Evolutionary conservation across 179 eudicot genomes (phyloP).

Genomic region (Amaranthus tricolor): DNA sequence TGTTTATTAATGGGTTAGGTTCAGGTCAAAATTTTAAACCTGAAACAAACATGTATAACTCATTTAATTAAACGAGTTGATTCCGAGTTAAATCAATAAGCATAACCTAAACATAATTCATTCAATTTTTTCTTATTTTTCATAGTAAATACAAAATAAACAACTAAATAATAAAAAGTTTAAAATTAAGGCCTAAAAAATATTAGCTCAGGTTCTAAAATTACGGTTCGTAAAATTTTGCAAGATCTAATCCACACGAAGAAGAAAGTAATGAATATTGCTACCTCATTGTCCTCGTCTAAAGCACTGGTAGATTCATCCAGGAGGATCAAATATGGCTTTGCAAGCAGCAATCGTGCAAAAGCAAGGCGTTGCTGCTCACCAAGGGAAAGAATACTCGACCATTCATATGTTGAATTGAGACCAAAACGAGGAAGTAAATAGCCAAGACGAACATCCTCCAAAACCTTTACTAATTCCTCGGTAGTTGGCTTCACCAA

Average conservation of each 20-base stretch:
- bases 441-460: conserved; percentile 88
- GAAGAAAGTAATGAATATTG: conserved; percentile 10
- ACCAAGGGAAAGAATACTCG: conserved; percentile 91
- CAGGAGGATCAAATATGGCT: conserved; percentile 71
- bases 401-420: conserved; percentile 78
- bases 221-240: not conserved
- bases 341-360: conserved; percentile 87
- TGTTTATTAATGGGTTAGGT: too few species aligned
- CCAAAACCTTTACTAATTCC: conserved; percentile 61
- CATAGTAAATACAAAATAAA: too few species aligned
- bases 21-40: too few species aligned
- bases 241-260: not conserved
- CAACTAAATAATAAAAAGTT: too few species aligned
- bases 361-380: conserved; percentile 99
- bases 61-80: too few species aligned
- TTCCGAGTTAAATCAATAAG: too few species aligned
- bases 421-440: conserved; percentile 68
- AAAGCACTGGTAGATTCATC: conserved; percentile 98
- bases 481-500: conserved; percentile 60
- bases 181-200: not conserved
- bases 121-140: too few species aligned
- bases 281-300: conserved; percentile 94
- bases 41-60: too few species aligned
- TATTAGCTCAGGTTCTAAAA: not conserved
- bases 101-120: too few species aligned